Percentiles rank a stretch among this genome's conserved stretches.
These are phyloP conservation scores for Pseudoturritis turrita DNA, from an alignment of 345 rosid genomes.

Conservation along the genomic window DNA sequence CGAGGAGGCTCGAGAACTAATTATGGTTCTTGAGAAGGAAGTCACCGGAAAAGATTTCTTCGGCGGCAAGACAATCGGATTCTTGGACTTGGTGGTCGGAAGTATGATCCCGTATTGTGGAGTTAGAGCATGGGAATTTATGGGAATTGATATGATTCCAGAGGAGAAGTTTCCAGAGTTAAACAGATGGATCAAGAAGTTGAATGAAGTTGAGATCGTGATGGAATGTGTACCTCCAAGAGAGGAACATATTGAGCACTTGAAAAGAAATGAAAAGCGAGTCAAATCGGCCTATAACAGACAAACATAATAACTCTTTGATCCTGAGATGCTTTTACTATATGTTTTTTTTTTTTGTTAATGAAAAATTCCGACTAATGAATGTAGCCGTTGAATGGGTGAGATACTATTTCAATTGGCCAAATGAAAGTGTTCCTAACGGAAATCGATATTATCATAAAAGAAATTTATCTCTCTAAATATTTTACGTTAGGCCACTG, in stretches of 20 bases:
- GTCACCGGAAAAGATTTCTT: conserved; percentile 22
- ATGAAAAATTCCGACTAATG: no score
- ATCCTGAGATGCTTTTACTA: neutral
- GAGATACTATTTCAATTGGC: no score
- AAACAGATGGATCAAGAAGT: conserved; percentile 15
- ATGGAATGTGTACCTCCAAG: conserved; percentile 16
- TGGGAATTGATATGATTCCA: conserved; percentile 16
- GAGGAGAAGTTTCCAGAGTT: conserved; percentile 16
- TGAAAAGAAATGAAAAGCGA: neutral
- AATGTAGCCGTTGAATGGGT: no score
- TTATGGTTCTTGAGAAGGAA: conserved; percentile 23
- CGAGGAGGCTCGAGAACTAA: neutral
- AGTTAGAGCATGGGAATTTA: neutral
- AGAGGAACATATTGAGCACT: conserved; percentile 11
- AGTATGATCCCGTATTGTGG: conserved; percentile 11
- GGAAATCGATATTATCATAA: no score
- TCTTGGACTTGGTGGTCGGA: conserved; percentile 16
- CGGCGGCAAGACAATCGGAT: conserved; percentile 18
- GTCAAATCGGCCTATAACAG: neutral
- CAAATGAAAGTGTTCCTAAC: no score
- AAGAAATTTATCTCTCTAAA: no score
- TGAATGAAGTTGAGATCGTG: conserved; percentile 3
- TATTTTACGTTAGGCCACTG: no score
- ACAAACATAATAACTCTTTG: neutral
- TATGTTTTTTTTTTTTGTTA: neutral